Conservation (phyloP, 1,139 yeast species). For the Yamadazyma sp. region DNA sequence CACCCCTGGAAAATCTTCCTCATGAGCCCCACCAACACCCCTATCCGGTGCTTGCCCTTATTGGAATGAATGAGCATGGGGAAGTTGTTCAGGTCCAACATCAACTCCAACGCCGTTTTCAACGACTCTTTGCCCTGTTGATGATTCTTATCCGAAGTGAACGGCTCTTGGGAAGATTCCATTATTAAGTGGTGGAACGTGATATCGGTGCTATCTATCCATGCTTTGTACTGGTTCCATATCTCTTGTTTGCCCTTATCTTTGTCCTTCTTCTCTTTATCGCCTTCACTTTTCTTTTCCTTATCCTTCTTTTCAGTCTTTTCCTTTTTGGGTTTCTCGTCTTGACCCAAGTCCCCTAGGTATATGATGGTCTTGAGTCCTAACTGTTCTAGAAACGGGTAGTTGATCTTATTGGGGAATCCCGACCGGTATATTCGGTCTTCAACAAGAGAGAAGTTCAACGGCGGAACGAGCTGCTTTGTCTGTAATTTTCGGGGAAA, state of each 20-base stretch:
- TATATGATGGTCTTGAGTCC: constrained; percentile 77
- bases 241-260: constrained; percentile 40
- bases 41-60: constrained; percentile 94
- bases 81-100: constrained; percentile 69
- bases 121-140: constrained; percentile 48
- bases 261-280: constrained; percentile 24
- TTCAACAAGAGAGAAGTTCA: constrained; percentile 85
- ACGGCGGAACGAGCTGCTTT: constrained; percentile 71
- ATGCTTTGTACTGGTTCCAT: constrained; percentile 53
- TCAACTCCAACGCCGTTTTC: constrained; percentile 58
- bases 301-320: constrained; percentile 26
- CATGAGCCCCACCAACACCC: constrained; percentile 86
- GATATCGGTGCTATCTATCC: constrained; percentile 61
- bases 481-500: background rate
- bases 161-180: constrained; percentile 76
- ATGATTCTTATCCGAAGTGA: constrained; percentile 50
- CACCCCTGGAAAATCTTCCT: constrained; percentile 86
- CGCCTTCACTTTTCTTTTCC: constrained; percentile 10
- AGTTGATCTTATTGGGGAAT: constrained; percentile 86
- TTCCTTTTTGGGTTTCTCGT: constrained; percentile 22
- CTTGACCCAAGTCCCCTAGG: constrained; percentile 64
- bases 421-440: constrained; percentile 89
- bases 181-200: constrained; percentile 60
- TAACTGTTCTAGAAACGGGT: constrained; percentile 70
- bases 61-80: constrained; percentile 90